Percentiles rank a stretch among this genome's conserved stretches.
Conservation (phyloP, 2,329 filamentous ascomycete genomes). For the Capronia epimyces region DNA sequence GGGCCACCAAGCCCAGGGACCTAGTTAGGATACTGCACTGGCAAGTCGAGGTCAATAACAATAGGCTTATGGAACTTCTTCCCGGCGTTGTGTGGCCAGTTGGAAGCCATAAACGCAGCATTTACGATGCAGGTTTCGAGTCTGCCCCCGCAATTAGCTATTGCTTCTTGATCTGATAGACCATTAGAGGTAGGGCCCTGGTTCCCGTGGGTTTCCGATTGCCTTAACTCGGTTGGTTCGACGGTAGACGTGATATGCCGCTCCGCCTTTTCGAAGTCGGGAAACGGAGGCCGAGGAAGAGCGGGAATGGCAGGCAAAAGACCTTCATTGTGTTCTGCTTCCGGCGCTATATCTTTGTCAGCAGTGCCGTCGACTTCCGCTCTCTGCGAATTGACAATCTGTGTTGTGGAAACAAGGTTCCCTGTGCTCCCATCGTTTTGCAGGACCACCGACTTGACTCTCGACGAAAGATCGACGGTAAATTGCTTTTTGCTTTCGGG, state of each 20-base stretch:
- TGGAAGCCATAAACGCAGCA: conserved; percentile 66
- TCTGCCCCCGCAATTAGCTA: conserved; percentile 36
- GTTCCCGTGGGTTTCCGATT: conserved; percentile 7
- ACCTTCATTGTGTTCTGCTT: conserved; percentile 34
- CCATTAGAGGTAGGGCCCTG: conserved; percentile 17
- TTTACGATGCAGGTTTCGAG: conserved; percentile 74
- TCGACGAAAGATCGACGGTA: conserved; percentile 46
- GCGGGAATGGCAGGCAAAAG: conserved; percentile 15
- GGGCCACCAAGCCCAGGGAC: background rate
- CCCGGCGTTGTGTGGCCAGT: conserved; percentile 56
- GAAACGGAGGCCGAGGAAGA: conserved; percentile 11
- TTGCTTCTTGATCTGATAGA: conserved; percentile 22
- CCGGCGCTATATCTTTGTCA: background rate
- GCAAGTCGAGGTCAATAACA: conserved; percentile 74
- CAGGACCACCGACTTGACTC: conserved; percentile 6
- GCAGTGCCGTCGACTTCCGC: conserved; percentile 10
- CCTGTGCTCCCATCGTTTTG: conserved; percentile 17
- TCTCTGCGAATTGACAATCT: conserved; percentile 20
- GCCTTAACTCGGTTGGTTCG: background rate
- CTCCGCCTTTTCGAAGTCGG: conserved; percentile 17
- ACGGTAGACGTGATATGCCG: conserved; percentile 5
- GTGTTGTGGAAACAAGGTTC: conserved; percentile 1
- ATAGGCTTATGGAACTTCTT: conserved; percentile 71
- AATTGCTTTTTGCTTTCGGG: conserved; percentile 50
- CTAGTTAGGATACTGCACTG: conserved; percentile 30